Percentiles rank a stretch among this genome's conserved stretches.
phyloP scores from a whole-genome alignment of 345 rosid species.

The Salix koriyanagi region DNA sequence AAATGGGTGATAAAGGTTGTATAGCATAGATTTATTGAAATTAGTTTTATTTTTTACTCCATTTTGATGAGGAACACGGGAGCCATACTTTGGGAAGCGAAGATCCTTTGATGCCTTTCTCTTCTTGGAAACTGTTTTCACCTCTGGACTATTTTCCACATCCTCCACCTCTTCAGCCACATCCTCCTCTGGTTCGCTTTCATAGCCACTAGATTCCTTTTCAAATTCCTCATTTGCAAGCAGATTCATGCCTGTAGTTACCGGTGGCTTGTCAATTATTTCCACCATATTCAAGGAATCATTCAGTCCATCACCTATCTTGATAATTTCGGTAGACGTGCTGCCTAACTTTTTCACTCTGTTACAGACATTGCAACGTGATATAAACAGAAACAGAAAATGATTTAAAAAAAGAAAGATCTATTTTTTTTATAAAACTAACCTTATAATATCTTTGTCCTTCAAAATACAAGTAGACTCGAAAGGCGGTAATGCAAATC shows the following conservation, averaged over 20 bases:
- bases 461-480: constrained; percentile 68
- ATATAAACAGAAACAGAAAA: not conserved
- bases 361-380: not conserved
- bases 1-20: not conserved
- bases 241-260: constrained; percentile 35
- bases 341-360: constrained; percentile 64
- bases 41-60: not conserved
- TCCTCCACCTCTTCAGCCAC: constrained; percentile 20
- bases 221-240: constrained; percentile 66
- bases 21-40: not conserved
- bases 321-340: constrained; percentile 22
- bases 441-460: constrained; percentile 80
- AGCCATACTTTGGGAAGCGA: constrained; percentile 57
- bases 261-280: constrained; percentile 35
- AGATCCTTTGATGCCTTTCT: constrained; percentile 62
- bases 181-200: constrained; percentile 59
- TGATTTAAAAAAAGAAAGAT: not conserved
- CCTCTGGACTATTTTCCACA: constrained; percentile 32
- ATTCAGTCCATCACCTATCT: constrained; percentile 27
- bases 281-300: constrained; percentile 30
- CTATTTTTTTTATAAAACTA: constrained; percentile 7
- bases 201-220: constrained; percentile 57
- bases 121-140: constrained; percentile 51
- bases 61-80: not conserved
- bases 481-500: constrained; percentile 76